Conservation (phyloP, 495 filamentous ascomycete genomes). For the Staphylotrichum longicolle region DNA sequence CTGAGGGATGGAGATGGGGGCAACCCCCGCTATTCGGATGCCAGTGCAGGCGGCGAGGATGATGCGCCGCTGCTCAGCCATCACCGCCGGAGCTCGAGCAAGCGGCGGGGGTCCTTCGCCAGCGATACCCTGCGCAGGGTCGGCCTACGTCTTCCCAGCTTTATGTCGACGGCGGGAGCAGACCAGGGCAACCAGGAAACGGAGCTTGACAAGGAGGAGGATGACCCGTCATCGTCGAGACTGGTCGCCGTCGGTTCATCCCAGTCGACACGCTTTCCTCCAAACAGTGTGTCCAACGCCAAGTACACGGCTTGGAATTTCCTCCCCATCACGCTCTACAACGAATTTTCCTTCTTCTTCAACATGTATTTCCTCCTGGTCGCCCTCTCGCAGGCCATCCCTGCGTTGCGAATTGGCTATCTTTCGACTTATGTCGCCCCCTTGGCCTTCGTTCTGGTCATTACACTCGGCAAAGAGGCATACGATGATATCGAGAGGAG, state of each 20-base stretch:
- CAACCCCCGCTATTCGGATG: slow-evolving; percentile 52
- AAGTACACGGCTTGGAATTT: slow-evolving; percentile 98
- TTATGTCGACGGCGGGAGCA: slow-evolving; percentile 43
- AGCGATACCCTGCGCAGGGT: slow-evolving; percentile 39
- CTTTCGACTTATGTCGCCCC: slow-evolving; percentile 93
- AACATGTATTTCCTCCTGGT: slow-evolving; percentile 98
- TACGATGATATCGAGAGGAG: slow-evolving; percentile 87
- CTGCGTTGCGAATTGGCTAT: slow-evolving; percentile 85
- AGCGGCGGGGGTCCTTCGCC: slow-evolving; percentile 35
- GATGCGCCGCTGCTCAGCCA: slow-evolving; percentile 62
- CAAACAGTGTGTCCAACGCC: slow-evolving; percentile 90
- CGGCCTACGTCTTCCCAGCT: slow-evolving; percentile 50
- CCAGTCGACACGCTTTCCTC: slow-evolving; percentile 61
- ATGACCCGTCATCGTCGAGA: slow-evolving; percentile 54
- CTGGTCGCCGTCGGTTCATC: slow-evolving; percentile 49
- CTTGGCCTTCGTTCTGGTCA: slow-evolving; percentile 82
- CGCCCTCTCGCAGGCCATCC: slow-evolving; percentile 88
- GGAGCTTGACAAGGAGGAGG: slow-evolving; percentile 44
- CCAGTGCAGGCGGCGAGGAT: slow-evolving; percentile 54
- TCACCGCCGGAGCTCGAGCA: slow-evolving; percentile 28
- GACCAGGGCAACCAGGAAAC: slow-evolving; percentile 37
- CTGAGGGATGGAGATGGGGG: slow-evolving; percentile 55
- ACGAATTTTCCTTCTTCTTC: slow-evolving; percentile 99
- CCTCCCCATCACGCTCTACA: slow-evolving; percentile 88
- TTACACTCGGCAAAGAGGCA: slow-evolving; percentile 95